Conservation (phyloP, 371 early-diverging fungal genomes). For the Aphelidium insulamus region DNA sequence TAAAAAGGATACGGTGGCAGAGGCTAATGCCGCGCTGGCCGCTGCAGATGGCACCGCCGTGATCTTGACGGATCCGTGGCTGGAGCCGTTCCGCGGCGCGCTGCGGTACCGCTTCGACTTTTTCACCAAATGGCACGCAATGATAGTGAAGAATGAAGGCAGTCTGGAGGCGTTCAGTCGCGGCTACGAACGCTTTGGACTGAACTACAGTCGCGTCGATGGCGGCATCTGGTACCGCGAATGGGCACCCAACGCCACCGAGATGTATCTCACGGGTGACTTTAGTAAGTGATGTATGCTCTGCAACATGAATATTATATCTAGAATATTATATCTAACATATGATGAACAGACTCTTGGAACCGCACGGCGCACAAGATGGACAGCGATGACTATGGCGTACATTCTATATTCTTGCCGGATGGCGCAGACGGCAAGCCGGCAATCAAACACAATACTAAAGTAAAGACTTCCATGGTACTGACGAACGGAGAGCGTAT, state of each 20-base stretch:
- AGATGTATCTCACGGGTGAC: conserved; percentile 70
- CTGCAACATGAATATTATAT: neutral
- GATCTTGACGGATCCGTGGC: conserved; percentile 38
- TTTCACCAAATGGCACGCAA: conserved; percentile 33
- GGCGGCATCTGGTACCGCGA: conserved; percentile 61
- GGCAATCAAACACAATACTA: conserved; percentile 60
- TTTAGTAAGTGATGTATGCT: conserved; percentile 39
- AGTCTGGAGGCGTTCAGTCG: conserved; percentile 57
- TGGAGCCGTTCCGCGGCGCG: conserved; percentile 33
- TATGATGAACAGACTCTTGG: conserved; percentile 42
- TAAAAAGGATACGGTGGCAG: too few species aligned
- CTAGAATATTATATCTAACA: neutral
- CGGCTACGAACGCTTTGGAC: conserved; percentile 57
- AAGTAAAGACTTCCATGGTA: conserved; percentile 67
- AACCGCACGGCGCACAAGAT: conserved; percentile 44
- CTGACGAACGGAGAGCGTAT: conserved; percentile 49
- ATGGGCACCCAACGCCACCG: conserved; percentile 72
- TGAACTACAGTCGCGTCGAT: conserved; percentile 22
- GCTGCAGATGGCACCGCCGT: conserved; percentile 45
- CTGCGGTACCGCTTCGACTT: conserved; percentile 27
- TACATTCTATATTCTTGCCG: conserved; percentile 45
- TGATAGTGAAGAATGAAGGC: conserved; percentile 37
- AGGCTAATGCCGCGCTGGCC: too few species aligned
- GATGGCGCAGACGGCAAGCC: conserved; percentile 27
- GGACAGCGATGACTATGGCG: conserved; percentile 51